phyloP scores from a whole-genome alignment of 257 asterid species.

The Solanum raphanifolium region DNA sequence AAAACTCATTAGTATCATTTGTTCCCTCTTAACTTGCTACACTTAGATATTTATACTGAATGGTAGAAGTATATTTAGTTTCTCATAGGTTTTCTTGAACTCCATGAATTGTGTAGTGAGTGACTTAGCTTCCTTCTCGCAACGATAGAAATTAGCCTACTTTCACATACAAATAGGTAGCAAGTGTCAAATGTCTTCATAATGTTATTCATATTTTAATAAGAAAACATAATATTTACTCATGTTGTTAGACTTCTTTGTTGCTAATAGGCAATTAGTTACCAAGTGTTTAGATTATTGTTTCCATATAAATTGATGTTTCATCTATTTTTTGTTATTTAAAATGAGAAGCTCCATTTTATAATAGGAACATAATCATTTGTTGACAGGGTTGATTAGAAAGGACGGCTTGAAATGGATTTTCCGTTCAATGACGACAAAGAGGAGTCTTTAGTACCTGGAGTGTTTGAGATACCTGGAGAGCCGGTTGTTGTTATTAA shows the following conservation, averaged over 20 bases:
- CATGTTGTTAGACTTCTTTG: no score
- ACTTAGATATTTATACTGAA: background rate
- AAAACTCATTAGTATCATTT: no score
- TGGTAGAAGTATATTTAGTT: no score
- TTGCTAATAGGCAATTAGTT: background rate
- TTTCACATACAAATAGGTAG: no score
- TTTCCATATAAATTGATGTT: background rate
- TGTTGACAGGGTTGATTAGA: background rate
- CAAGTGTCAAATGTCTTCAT: no score
- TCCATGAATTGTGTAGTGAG: background rate
- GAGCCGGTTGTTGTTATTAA: conserved; percentile 57
- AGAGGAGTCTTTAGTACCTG: conserved; percentile 11
- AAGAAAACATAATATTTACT: background rate
- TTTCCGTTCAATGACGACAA: conserved; percentile 10
- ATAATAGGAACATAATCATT: background rate
- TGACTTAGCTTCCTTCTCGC: background rate
- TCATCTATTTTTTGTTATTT: background rate
- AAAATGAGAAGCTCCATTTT: background rate
- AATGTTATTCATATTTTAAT: no score
- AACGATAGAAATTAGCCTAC: background rate
- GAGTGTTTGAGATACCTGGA: conserved; percentile 32
- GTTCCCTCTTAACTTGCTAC: background rate
- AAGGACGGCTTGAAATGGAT: conserved; percentile 19
- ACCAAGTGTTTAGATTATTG: background rate
- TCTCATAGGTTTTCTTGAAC: background rate